phyloP scores from a whole-genome alignment of 2,329 filamentous ascomycete genomes.

The Arthrobotrys sphaeroides region DNA sequence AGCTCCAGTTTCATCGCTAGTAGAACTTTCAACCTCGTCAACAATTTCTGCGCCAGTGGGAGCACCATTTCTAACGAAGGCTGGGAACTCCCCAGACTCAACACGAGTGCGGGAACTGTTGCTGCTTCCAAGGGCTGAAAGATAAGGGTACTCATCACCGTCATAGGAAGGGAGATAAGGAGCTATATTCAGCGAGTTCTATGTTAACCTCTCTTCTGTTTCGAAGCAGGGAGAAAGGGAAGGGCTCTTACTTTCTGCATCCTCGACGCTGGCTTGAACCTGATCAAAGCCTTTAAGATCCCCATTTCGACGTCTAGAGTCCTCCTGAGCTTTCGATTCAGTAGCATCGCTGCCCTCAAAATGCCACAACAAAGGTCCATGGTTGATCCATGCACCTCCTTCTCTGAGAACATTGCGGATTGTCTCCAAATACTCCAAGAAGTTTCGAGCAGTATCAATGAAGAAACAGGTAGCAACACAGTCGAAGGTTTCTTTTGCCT shows the following conservation, averaged over 20 bases:
- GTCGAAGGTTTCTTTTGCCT: slow-evolving; percentile 73
- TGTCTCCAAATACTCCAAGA: slow-evolving; percentile 87
- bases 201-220: background rate
- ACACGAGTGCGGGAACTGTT: background rate
- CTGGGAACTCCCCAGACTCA: background rate
- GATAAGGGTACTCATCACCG: background rate
- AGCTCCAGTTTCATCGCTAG: background rate
- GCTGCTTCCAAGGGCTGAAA: background rate
- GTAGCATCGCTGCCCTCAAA: slow-evolving; percentile 78
- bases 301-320: slow-evolving; percentile 61
- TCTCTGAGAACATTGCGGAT: slow-evolving; percentile 79
- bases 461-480: slow-evolving; percentile 93
- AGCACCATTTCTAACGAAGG: background rate
- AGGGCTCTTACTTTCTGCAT: slow-evolving; percentile 55
- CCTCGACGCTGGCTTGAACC: slow-evolving; percentile 61
- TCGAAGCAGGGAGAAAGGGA: background rate
- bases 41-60: background rate
- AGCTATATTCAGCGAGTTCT: background rate
- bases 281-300: slow-evolving; percentile 58
- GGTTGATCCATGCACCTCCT: slow-evolving; percentile 85
- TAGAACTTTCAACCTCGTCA: background rate
- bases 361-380: slow-evolving; percentile 94
- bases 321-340: slow-evolving; percentile 67
- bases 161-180: slow-evolving; percentile 7
- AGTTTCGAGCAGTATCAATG: slow-evolving; percentile 93